Conservation (phyloP, 73 alveolate species). For the Symbiodinium pilosum region DNA sequence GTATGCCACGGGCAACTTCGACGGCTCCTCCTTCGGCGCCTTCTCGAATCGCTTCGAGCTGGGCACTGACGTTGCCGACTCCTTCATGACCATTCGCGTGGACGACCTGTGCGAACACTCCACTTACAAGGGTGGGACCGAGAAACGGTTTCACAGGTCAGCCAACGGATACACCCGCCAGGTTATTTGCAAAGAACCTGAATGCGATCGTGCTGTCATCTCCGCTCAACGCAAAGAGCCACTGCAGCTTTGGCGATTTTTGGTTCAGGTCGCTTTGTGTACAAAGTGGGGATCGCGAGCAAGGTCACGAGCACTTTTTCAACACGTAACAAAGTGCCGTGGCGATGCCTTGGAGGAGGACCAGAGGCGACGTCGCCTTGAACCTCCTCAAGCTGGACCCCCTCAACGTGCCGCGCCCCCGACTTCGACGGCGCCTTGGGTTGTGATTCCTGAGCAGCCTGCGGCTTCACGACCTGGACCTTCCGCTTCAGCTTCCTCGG, state of each 20-base stretch:
- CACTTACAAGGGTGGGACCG: background rate
- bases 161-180: background rate
- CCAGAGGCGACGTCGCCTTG: too few relatives aligned
- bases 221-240: background rate
- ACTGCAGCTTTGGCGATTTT: background rate
- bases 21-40: background rate
- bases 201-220: background rate
- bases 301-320: too few relatives aligned
- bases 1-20: background rate
- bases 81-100: background rate
- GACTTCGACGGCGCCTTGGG: too few relatives aligned
- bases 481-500: too few relatives aligned
- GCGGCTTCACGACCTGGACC: too few relatives aligned
- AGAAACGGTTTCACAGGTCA: background rate
- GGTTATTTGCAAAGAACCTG: background rate
- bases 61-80: background rate
- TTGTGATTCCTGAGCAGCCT: too few relatives aligned
- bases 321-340: too few relatives aligned
- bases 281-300: too few relatives aligned
- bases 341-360: too few relatives aligned
- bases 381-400: too few relatives aligned
- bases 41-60: background rate
- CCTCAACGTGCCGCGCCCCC: too few relatives aligned
- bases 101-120: background rate
- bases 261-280: background rate